phyloP scores from a whole-genome alignment of 2,329 filamentous ascomycete species.

The Thermothelomyces thermophilus region DNA sequence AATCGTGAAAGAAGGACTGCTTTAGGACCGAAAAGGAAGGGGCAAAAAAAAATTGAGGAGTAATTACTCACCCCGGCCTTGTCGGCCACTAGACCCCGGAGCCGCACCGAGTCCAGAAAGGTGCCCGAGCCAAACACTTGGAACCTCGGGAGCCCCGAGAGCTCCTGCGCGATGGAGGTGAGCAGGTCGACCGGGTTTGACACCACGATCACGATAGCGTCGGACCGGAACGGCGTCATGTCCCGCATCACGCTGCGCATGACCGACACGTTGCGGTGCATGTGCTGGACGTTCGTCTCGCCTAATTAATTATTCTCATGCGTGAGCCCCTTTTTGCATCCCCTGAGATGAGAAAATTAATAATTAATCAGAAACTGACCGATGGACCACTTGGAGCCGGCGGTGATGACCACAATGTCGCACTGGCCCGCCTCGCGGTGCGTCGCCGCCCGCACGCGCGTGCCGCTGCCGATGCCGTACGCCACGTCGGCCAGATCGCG shows the following conservation, averaged over 20 bases:
- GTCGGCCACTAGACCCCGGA: slow-evolving; percentile 38
- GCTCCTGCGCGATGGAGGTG: slow-evolving; percentile 41
- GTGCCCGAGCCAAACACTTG: slow-evolving; percentile 50
- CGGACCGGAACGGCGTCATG: slow-evolving; percentile 42
- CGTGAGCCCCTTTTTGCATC: neutral
- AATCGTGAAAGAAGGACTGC: too few relatives aligned
- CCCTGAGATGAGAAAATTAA: neutral
- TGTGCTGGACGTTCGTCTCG: slow-evolving; percentile 15
- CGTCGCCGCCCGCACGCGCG: slow-evolving; percentile 38
- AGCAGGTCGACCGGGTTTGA: slow-evolving; percentile 51
- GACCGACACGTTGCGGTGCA: slow-evolving; percentile 43
- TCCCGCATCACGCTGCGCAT: slow-evolving; percentile 39
- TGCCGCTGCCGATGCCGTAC: slow-evolving; percentile 37
- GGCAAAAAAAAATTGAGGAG: too few relatives aligned
- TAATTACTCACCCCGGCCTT: slow-evolving; percentile 12
- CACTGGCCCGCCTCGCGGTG: slow-evolving; percentile 45
- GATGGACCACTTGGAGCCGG: slow-evolving; percentile 42
- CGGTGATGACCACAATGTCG: slow-evolving; percentile 49
- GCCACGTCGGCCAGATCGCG: slow-evolving; percentile 47
- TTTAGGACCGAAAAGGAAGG: too few relatives aligned
- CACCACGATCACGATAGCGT: slow-evolving; percentile 45
- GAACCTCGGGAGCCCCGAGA: slow-evolving; percentile 40
- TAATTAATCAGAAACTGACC: neutral
- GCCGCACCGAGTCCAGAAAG: slow-evolving; percentile 44
- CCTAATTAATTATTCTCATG: too few relatives aligned